These are phyloP conservation scores for Boletus huronensis DNA, from an alignment of 768 basidiomycete genomes.

Conservation along the genomic window DNA sequence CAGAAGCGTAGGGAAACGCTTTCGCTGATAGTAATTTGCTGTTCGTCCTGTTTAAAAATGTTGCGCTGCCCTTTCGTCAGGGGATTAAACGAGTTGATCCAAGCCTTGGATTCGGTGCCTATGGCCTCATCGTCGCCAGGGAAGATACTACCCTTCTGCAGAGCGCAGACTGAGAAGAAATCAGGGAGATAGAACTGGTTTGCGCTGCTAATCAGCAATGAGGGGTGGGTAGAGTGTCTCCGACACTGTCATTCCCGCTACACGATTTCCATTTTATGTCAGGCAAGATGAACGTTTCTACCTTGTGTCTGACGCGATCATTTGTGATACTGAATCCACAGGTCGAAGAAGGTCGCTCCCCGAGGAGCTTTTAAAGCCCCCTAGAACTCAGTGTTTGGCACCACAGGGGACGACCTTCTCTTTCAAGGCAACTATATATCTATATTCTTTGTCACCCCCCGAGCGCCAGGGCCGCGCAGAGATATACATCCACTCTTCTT, in stretches of 20 bases:
- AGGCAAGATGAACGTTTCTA: constrained; percentile 5
- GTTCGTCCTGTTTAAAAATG: constrained; percentile 50
- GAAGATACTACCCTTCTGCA: constrained; percentile 48
- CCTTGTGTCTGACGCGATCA: background rate
- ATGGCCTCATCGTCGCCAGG: constrained; percentile 51
- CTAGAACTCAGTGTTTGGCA: background rate
- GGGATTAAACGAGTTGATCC: constrained; percentile 59
- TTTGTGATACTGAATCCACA: background rate
- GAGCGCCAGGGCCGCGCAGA: constrained; percentile 62
- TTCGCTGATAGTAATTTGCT: constrained; percentile 61
- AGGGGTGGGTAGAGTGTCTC: background rate
- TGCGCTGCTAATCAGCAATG: background rate
- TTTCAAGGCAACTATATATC: background rate
- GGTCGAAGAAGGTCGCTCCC: background rate
- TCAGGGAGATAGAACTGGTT: constrained; percentile 53
- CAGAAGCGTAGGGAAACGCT: constrained; percentile 56
- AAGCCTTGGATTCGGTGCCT: constrained; percentile 53
- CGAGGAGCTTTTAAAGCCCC: constrained; percentile 1
- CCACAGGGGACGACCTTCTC: background rate
- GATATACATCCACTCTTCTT: constrained; percentile 89
- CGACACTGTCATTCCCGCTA: background rate
- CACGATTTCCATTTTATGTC: constrained; percentile 5
- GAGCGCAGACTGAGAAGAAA: constrained; percentile 44
- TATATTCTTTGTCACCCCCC: constrained; percentile 34
- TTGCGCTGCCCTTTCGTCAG: constrained; percentile 59